These are phyloP conservation scores for Ceratopteris richardii DNA, from an alignment of 75 land plant species.

Conservation along the genomic window DNA sequence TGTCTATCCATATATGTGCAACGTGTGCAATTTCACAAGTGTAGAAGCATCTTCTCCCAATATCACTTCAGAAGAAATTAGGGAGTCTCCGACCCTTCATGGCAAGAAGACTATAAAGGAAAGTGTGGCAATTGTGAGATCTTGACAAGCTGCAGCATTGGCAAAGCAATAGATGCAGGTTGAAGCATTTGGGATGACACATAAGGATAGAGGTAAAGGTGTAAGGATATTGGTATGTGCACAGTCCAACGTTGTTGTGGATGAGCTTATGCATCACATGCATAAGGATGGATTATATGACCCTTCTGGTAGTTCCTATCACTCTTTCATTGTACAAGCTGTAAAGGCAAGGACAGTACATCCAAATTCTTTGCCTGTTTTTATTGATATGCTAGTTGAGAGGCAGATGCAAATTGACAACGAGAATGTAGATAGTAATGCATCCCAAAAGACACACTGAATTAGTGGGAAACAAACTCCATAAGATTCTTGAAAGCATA, in stretches of 20 bases:
- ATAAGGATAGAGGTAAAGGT: slow-evolving; percentile 17
- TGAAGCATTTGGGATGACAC: slow-evolving; percentile 5
- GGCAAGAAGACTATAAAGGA: slow-evolving; percentile 22
- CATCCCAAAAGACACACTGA: slow-evolving; percentile 15
- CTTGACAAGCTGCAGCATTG: slow-evolving; percentile 87
- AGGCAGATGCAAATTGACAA: slow-evolving; percentile 54
- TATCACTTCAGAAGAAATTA: slow-evolving; percentile 2
- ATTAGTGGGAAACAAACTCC: slow-evolving; percentile 48
- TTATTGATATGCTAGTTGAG: slow-evolving; percentile 85
- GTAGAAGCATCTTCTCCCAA: slow-evolving; percentile 59
- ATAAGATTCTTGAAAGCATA: slow-evolving; percentile 67
- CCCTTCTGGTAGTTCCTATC: slow-evolving; percentile 48
- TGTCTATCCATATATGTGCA: slow-evolving; percentile 81
- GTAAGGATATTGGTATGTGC: slow-evolving; percentile 87
- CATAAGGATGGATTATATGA: slow-evolving; percentile 64
- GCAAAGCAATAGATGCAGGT: slow-evolving; percentile 51
- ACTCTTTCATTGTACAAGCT: slow-evolving; percentile 73
- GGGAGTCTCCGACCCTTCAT: slow-evolving; percentile 11
- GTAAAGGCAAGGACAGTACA: slow-evolving; percentile 83
- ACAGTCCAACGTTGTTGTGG: slow-evolving; percentile 97
- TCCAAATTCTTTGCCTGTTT: slow-evolving; percentile 82
- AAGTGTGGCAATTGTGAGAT: slow-evolving; percentile 64
- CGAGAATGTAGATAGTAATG: slow-evolving; percentile 18
- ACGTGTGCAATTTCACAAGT: slow-evolving; percentile 83
- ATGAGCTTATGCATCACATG: slow-evolving; percentile 77